Percentiles rank a stretch among this genome's conserved stretches.
These are phyloP conservation scores for Fusarium decemcellulare DNA, from an alignment of 2,329 filamentous ascomycete species.

Conservation along the genomic window DNA sequence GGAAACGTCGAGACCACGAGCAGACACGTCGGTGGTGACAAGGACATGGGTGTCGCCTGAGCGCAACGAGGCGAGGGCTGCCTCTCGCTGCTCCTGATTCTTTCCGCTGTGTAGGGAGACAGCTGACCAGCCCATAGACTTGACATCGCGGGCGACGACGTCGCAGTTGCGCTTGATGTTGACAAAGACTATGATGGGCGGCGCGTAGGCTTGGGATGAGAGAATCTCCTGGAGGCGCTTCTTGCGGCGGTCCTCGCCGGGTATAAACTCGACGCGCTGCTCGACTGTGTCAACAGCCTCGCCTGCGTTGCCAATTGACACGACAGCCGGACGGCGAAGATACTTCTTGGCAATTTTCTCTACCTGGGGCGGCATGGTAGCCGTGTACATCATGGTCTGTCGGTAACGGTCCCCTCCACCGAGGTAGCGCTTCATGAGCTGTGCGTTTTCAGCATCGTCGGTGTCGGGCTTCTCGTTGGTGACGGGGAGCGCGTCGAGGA, in stretches of 20 bases:
- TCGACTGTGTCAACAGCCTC: constrained; percentile 98
- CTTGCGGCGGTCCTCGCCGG: constrained; percentile 96
- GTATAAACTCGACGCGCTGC: constrained; percentile 92
- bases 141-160: constrained; percentile 93
- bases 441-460: constrained; percentile 88
- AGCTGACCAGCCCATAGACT: constrained; percentile 89
- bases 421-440: constrained; percentile 86
- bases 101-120: constrained; percentile 96
- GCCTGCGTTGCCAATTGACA: constrained; percentile 93
- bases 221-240: constrained; percentile 95
- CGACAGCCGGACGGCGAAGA: constrained; percentile 90
- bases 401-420: constrained; percentile 85
- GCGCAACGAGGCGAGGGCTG: constrained; percentile 87
- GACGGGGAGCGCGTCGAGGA: constrained; percentile 93
- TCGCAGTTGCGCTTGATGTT: constrained; percentile 99
- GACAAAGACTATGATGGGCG: constrained; percentile 99
- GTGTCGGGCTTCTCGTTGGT: constrained; percentile 95
- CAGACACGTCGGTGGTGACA: constrained; percentile 95
- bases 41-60: constrained; percentile 87
- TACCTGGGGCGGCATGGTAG: constrained; percentile 93
- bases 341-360: constrained; percentile 99
- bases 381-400: constrained; percentile 99
- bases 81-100: constrained; percentile 97
- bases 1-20: constrained; percentile 96
- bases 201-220: constrained; percentile 80